These are phyloP conservation scores for Fusarium phyllophilum DNA, from an alignment of 2,329 filamentous ascomycete species.

Conservation along the genomic window DNA sequence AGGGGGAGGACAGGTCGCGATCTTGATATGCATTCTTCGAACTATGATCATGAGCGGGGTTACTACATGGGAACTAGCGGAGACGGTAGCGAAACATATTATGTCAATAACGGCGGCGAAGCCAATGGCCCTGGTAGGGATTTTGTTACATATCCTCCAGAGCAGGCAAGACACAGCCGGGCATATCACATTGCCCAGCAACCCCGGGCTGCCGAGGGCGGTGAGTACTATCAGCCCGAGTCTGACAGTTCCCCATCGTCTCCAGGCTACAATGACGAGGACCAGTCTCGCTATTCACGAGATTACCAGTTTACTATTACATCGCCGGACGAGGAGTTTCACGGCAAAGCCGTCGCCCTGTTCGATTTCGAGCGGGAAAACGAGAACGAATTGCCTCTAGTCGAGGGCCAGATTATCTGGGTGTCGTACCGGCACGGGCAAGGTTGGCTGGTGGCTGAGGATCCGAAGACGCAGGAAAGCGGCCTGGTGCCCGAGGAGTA, in stretches of 20 bases:
- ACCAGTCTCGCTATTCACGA: slow-evolving; percentile 84
- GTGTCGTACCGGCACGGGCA: slow-evolving; percentile 96
- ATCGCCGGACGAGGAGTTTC: slow-evolving; percentile 96
- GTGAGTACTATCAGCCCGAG: slow-evolving; percentile 62
- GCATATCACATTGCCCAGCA: slow-evolving; percentile 56
- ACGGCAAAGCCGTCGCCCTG: slow-evolving; percentile 92
- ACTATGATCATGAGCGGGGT: slow-evolving; percentile 70
- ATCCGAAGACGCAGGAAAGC: slow-evolving; percentile 92
- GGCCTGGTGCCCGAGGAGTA: slow-evolving; percentile 97
- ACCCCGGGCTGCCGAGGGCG: slow-evolving; percentile 59
- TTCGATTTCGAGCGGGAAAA: slow-evolving; percentile 97
- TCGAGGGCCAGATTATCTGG: slow-evolving; percentile 95
- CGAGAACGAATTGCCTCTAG: slow-evolving; percentile 91
- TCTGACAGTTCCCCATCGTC: slow-evolving; percentile 71
- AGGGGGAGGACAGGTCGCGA: slow-evolving; percentile 58
- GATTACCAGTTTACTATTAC: slow-evolving; percentile 97
- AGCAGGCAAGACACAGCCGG: slow-evolving; percentile 68
- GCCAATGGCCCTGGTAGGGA: slow-evolving; percentile 82
- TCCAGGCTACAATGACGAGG: slow-evolving; percentile 66
- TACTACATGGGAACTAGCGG: slow-evolving; percentile 73
- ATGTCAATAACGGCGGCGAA: slow-evolving; percentile 75
- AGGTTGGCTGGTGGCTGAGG: slow-evolving; percentile 96
- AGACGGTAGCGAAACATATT: slow-evolving; percentile 80
- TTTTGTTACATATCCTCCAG: slow-evolving; percentile 79
- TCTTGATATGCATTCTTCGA: slow-evolving; percentile 58